Percentiles rank a stretch among this genome's conserved stretches.
Conservation (phyloP, 306 rosid genomes). For the Acacia confusa region DNA sequence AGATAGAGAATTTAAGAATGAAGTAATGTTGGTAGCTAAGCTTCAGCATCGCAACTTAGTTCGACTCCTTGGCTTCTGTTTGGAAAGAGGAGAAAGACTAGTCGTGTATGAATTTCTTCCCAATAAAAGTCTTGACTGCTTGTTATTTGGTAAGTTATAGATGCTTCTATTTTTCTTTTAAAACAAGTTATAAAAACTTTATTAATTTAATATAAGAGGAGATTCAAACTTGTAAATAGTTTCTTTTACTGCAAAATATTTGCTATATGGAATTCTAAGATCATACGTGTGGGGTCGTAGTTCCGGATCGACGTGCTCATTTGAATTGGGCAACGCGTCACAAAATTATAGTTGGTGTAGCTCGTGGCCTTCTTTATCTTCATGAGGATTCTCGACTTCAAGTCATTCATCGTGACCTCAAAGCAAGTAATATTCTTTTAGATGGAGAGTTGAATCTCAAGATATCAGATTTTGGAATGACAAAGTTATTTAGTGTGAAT, state of each 20-base stretch:
- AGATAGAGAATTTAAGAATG: too few species aligned
- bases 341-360: conserved; percentile 43
- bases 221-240: too few species aligned
- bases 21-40: too few species aligned
- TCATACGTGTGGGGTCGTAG: not conserved
- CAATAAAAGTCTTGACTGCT: too few species aligned
- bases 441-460: conserved; percentile 49
- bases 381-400: conserved; percentile 53
- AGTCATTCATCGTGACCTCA: conserved; percentile 58
- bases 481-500: conserved; percentile 37
- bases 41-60: too few species aligned
- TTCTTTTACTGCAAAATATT: not conserved
- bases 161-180: too few species aligned
- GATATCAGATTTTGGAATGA: conserved; percentile 58
- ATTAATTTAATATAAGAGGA: too few species aligned
- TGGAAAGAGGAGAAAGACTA: too few species aligned
- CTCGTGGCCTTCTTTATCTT: conserved; percentile 47
- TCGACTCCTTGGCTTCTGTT: too few species aligned
- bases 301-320: not conserved
- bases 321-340: conserved; percentile 27
- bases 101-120: too few species aligned
- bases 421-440: conserved; percentile 53
- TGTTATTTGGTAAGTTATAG: too few species aligned
- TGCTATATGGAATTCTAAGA: not conserved
- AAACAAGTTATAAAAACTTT: too few species aligned